A percentile compares a stretch with the other conserved stretches of the same genome.
phyloP scores from a whole-genome alignment of 495 filamentous ascomycete genomes.

The Penicillium riverlandense region DNA sequence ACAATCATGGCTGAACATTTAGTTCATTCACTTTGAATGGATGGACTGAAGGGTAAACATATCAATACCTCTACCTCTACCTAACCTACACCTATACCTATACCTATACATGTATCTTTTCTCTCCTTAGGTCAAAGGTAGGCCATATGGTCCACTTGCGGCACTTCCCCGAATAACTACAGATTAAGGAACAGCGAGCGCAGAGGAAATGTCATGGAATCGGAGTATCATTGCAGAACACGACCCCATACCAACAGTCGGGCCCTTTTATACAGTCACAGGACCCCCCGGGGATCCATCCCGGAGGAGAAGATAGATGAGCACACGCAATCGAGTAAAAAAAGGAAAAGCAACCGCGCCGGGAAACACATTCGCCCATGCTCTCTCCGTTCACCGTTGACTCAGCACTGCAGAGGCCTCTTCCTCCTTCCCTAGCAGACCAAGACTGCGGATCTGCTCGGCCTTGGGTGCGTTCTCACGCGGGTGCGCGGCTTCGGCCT shows the following conservation, averaged over 20 bases:
- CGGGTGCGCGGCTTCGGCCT: slow-evolving; percentile 65
- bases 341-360: slow-evolving; percentile 21
- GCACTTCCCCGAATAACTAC: no score
- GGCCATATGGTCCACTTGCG: no score
- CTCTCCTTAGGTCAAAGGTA: no score
- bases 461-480: slow-evolving; percentile 69
- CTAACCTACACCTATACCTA: no score
- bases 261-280: slow-evolving; percentile 39
- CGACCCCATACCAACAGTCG: slow-evolving; percentile 13
- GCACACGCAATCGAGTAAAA: slow-evolving; percentile 20
- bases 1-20: no score
- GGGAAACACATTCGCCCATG: slow-evolving; percentile 8
- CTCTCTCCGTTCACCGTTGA: slow-evolving; percentile 16
- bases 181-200: no score
- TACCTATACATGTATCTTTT: no score
- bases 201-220: slow-evolving; percentile 7
- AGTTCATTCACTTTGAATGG: no score
- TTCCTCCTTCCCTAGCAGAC: slow-evolving; percentile 73
- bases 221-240: slow-evolving; percentile 26
- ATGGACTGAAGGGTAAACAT: no score
- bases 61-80: no score
- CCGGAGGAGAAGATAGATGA: slow-evolving; percentile 22
- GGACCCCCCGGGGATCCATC: slow-evolving; percentile 16
- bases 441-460: slow-evolving; percentile 76
- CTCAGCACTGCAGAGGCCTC: slow-evolving; percentile 59